Percentiles rank a stretch among this genome's conserved stretches.
phyloP scores from a whole-genome alignment of 257 asterid genomes.

The Solanum chmielewskii region DNA sequence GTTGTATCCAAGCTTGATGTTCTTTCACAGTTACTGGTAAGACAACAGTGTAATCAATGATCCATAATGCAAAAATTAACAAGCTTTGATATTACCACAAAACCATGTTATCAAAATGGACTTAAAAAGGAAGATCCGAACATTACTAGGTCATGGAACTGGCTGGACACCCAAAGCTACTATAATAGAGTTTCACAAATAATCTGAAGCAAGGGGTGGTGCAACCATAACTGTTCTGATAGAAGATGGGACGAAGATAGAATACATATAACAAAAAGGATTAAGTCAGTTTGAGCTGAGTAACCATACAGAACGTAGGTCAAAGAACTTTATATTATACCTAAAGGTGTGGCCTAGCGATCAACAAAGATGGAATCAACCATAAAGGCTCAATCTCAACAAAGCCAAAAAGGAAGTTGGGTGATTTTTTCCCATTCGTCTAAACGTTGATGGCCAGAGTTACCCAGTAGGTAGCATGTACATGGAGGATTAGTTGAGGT shows the following conservation, averaged over 20 bases:
- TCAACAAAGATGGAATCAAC: neutral
- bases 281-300: neutral
- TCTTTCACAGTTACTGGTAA: neutral
- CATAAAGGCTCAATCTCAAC: neutral
- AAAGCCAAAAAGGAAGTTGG: neutral
- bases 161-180: neutral
- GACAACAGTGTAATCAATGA: neutral
- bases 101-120: neutral
- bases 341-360: neutral
- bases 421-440: neutral
- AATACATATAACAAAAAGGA: neutral
- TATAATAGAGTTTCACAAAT: neutral
- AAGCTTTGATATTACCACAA: neutral
- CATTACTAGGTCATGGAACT: neutral
- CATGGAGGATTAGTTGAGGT: neutral
- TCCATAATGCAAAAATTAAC: neutral
- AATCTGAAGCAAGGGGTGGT: neutral
- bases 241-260: neutral
- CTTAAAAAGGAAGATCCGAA: neutral
- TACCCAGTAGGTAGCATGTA: neutral
- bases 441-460: neutral
- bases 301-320: neutral
- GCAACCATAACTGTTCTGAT: neutral
- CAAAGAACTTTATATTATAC: neutral
- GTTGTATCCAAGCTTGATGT: neutral